Evolutionary conservation across 345 rosid species (phyloP).

Genomic region (Durio zibethinus): DNA sequence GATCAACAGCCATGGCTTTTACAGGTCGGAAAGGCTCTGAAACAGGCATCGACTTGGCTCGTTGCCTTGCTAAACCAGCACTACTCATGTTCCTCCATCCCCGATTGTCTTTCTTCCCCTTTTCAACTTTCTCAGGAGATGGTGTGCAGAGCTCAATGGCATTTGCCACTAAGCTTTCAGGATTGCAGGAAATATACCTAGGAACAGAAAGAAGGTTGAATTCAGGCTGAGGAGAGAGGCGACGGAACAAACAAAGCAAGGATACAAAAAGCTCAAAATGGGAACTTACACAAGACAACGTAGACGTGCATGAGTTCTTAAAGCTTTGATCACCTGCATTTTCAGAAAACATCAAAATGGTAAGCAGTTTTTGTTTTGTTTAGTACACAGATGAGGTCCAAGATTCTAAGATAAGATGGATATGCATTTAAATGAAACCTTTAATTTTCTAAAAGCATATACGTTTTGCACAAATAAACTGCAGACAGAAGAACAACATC

Average conservation of each 20-base stretch:
- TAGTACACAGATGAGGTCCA: background rate
- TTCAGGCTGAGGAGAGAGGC: background rate
- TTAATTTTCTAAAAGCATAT: background rate
- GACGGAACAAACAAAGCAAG: background rate
- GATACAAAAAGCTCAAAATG: slow-evolving; percentile 6
- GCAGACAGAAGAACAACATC: background rate
- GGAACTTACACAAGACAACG: slow-evolving; percentile 79
- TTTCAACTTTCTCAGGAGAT: slow-evolving; percentile 56
- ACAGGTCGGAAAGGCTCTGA: slow-evolving; percentile 89
- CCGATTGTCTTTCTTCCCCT: slow-evolving; percentile 60
- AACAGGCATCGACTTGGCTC: slow-evolving; percentile 82
- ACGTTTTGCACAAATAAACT: background rate
- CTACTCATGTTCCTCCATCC: slow-evolving; percentile 71
- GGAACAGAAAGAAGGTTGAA: slow-evolving; percentile 2
- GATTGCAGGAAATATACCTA: slow-evolving; percentile 96
- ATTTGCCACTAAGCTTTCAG: slow-evolving; percentile 85
- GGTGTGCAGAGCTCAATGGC: slow-evolving; percentile 94
- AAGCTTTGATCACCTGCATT: slow-evolving; percentile 70
- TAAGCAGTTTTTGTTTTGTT: background rate
- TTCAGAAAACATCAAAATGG: slow-evolving; percentile 4
- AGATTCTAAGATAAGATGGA: background rate
- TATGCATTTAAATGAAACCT: background rate
- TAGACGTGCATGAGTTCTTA: slow-evolving; percentile 69
- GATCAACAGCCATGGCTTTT: slow-evolving; percentile 96
- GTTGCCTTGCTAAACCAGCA: slow-evolving; percentile 79